Conservation (phyloP, 2,329 filamentous ascomycete genomes). For the Neonectria magnoliae region DNA sequence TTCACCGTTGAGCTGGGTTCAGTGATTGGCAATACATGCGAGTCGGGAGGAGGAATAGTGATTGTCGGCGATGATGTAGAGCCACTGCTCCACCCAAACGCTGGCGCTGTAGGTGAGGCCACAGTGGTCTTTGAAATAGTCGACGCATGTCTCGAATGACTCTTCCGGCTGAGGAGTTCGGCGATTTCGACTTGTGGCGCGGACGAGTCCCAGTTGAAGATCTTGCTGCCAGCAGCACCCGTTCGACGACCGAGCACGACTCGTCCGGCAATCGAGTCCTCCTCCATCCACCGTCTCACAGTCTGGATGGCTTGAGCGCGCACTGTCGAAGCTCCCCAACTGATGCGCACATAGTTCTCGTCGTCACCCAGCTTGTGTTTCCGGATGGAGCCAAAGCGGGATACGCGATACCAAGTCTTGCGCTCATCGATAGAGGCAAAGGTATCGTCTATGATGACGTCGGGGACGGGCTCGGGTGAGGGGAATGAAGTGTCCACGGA, state of each 20-base stretch:
- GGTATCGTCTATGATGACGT: constrained; percentile 60
- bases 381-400: constrained; percentile 67
- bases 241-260: constrained; percentile 50
- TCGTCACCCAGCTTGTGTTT: constrained; percentile 67
- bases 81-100: constrained; percentile 47
- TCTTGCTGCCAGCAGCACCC: constrained; percentile 55
- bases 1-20: constrained; percentile 22
- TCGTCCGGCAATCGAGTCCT: constrained; percentile 68
- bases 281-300: constrained; percentile 73
- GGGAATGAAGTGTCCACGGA: constrained; percentile 34
- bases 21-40: constrained; percentile 18
- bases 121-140: constrained; percentile 34
- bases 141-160: constrained; percentile 40
- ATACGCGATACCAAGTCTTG: constrained; percentile 72
- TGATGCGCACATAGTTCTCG: constrained; percentile 68
- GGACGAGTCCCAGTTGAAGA: constrained; percentile 71
- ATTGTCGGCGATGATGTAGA: constrained; percentile 30
- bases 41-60: constrained; percentile 29
- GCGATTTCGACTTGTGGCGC: constrained; percentile 60
- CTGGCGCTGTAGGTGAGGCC: constrained; percentile 41
- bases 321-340: constrained; percentile 65
- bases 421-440: constrained; percentile 67
- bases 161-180: constrained; percentile 46
- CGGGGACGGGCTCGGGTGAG: constrained; percentile 52
- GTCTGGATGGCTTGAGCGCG: constrained; percentile 65